Conservation (phyloP, 768 basidiomycete species). For the Pleurotus ostreatus region DNA sequence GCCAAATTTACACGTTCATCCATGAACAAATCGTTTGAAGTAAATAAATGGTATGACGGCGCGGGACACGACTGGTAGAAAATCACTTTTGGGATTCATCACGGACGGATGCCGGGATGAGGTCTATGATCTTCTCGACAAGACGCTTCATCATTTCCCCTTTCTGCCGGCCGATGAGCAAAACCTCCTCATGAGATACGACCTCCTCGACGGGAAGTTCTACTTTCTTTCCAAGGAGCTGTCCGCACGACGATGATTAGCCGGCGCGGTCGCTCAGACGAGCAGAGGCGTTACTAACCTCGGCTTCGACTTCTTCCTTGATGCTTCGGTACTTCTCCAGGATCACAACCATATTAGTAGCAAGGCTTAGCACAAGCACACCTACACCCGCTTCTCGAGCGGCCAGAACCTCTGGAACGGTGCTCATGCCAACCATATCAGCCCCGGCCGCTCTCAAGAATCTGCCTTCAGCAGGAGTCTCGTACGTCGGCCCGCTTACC, state of each 20-base stretch:
- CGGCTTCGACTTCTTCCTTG: slow-evolving; percentile 70
- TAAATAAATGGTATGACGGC: too few species aligned
- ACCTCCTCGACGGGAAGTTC: slow-evolving; percentile 35
- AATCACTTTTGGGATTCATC: slow-evolving; percentile 1
- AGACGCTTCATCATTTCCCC: slow-evolving; percentile 69
- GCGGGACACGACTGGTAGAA: too few species aligned
- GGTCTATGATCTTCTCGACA: slow-evolving; percentile 59
- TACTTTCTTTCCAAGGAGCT: slow-evolving; percentile 61
- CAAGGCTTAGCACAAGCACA: slow-evolving; percentile 76
- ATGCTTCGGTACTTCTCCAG: slow-evolving; percentile 64
- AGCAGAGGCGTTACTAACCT: slow-evolving; percentile 41
- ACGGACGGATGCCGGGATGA: slow-evolving; percentile 9
- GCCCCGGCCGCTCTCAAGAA: slow-evolving; percentile 73
- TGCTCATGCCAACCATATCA: slow-evolving; percentile 94
- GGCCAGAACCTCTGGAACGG: slow-evolving; percentile 83
- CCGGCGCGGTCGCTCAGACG: neutral
- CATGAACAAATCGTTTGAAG: too few species aligned
- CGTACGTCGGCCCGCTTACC: slow-evolving; percentile 89
- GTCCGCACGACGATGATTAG: neutral
- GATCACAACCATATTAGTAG: slow-evolving; percentile 83
- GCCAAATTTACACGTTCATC: neutral
- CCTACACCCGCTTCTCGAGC: slow-evolving; percentile 74
- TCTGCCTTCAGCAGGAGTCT: slow-evolving; percentile 82
- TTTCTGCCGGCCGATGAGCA: slow-evolving; percentile 60
- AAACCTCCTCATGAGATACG: slow-evolving; percentile 80